Evolutionary conservation across 768 basidiomycete genomes (phyloP).

Genomic region (Pleurotus platypus): DNA sequence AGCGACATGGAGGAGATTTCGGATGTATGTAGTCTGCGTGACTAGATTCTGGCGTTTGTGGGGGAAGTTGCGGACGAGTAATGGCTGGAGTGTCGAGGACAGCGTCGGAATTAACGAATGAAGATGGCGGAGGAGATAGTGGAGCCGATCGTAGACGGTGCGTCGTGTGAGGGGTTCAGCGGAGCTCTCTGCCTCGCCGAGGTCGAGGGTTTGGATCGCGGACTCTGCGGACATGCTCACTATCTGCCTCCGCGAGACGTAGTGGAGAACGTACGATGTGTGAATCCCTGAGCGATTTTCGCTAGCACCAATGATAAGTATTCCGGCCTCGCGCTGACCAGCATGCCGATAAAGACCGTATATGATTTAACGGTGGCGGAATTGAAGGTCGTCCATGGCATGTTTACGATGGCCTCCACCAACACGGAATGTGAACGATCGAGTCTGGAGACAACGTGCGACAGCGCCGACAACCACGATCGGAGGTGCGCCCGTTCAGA

Average conservation of each 20-base stretch:
- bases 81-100: conserved; percentile 79
- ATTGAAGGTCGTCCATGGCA: conserved; percentile 95
- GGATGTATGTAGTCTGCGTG: conserved; percentile 84
- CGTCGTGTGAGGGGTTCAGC: conserved; percentile 73
- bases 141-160: conserved; percentile 81
- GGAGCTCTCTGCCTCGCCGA: conserved; percentile 59
- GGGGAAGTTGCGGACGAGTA: conserved; percentile 84
- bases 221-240: conserved; percentile 48
- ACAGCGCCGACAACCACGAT: conserved; percentile 81
- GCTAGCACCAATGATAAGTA: conserved; percentile 82
- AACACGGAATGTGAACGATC: conserved; percentile 77
- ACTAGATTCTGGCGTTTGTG: conserved; percentile 85
- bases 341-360: conserved; percentile 84
- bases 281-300: conserved; percentile 82
- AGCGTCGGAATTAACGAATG: conserved; percentile 89
- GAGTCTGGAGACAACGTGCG: conserved; percentile 88
- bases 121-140: conserved; percentile 83
- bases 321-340: conserved; percentile 88
- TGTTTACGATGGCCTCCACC: conserved; percentile 79
- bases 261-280: conserved; percentile 65
- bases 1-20: conserved; percentile 79
- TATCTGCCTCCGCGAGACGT: conserved; percentile 3
- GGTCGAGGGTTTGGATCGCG: conserved; percentile 59
- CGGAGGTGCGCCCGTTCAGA: conserved; percentile 49
- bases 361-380: conserved; percentile 82